Conservation (phyloP, 2,329 filamentous ascomycete genomes). For the Pezicula rhizophila region DNA sequence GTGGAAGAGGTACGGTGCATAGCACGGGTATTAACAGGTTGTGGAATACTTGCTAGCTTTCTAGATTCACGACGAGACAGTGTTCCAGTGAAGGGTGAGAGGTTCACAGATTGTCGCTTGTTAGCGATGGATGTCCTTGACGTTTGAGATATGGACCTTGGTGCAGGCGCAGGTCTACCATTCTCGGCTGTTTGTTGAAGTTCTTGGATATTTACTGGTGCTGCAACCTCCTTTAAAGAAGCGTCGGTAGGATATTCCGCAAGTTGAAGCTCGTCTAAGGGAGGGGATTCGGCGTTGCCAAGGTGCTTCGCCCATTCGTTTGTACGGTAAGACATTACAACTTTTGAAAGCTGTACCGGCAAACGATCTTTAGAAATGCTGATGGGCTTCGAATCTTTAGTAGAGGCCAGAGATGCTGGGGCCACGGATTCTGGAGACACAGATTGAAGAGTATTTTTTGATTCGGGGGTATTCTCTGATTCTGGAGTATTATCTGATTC, state of each 20-base stretch:
- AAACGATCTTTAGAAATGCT: slow-evolving; percentile 56
- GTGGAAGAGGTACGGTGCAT: slow-evolving; percentile 26
- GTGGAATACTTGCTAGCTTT: slow-evolving; percentile 5
- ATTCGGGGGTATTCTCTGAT: neutral
- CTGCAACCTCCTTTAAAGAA: slow-evolving; percentile 42
- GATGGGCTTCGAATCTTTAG: slow-evolving; percentile 35
- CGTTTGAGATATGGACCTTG: slow-evolving; percentile 14
- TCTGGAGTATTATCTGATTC: neutral
- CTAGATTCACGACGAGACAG: slow-evolving; percentile 11
- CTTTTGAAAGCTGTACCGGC: slow-evolving; percentile 65
- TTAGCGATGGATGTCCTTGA: slow-evolving; percentile 3
- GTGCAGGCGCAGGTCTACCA: slow-evolving; percentile 8
- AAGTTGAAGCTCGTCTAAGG: slow-evolving; percentile 53
- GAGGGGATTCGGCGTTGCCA: slow-evolving; percentile 67
- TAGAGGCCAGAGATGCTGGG: slow-evolving; percentile 33
- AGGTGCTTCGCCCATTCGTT: slow-evolving; percentile 97
- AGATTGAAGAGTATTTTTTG: neutral
- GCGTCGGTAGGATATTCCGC: slow-evolving; percentile 32
- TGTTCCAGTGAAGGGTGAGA: slow-evolving; percentile 3
- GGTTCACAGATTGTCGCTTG: neutral
- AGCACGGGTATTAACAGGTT: slow-evolving; percentile 8
- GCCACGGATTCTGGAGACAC: neutral
- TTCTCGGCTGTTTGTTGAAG: slow-evolving; percentile 54
- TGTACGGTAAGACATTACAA: slow-evolving; percentile 78
- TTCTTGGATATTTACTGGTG: slow-evolving; percentile 57